These are phyloP conservation scores for Tephrocybe sp. DNA, from an alignment of 768 basidiomycete species.

Conservation along the genomic window DNA sequence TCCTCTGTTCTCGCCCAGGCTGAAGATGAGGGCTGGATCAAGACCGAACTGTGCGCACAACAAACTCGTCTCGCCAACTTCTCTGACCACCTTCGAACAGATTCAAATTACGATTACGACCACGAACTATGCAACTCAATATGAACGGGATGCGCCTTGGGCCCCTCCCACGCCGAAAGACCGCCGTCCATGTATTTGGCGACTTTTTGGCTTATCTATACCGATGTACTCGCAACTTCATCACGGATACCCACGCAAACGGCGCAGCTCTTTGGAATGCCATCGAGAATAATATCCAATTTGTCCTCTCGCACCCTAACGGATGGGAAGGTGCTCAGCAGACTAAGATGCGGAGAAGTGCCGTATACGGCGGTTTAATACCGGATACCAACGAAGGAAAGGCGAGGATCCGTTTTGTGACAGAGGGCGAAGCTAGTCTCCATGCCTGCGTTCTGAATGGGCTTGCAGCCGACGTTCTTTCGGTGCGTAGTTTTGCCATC, in stretches of 20 bases:
- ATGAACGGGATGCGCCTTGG: slow-evolving; percentile 85
- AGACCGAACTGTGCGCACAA: slow-evolving; percentile 63
- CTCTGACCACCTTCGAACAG: slow-evolving; percentile 32
- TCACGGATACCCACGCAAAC: slow-evolving; percentile 82
- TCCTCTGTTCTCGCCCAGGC: slow-evolving; percentile 58
- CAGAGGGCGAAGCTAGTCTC: slow-evolving; percentile 82
- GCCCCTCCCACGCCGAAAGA: slow-evolving; percentile 63
- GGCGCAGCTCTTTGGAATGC: slow-evolving; percentile 68
- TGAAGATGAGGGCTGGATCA: slow-evolving; percentile 78
- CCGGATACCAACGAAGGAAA: slow-evolving; percentile 74
- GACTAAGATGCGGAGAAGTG: slow-evolving; percentile 74
- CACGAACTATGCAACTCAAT: slow-evolving; percentile 74
- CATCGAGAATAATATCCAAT: slow-evolving; percentile 67
- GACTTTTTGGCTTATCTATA: slow-evolving; percentile 79
- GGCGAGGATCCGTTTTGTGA: slow-evolving; percentile 76
- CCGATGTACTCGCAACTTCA: slow-evolving; percentile 72
- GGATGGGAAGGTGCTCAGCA: slow-evolving; percentile 83
- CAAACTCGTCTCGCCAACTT: slow-evolving; percentile 1
- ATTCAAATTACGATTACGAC: slow-evolving; percentile 79
- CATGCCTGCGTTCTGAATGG: slow-evolving; percentile 81
- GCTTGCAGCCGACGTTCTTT: slow-evolving; percentile 74
- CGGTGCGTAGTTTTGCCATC: slow-evolving; percentile 39
- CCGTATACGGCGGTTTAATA: slow-evolving; percentile 70
- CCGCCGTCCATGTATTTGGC: slow-evolving; percentile 74
- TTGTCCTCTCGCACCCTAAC: slow-evolving; percentile 79